phyloP scores from a whole-genome alignment of 345 rosid genomes.

The Boechera divaricarpa region DNA sequence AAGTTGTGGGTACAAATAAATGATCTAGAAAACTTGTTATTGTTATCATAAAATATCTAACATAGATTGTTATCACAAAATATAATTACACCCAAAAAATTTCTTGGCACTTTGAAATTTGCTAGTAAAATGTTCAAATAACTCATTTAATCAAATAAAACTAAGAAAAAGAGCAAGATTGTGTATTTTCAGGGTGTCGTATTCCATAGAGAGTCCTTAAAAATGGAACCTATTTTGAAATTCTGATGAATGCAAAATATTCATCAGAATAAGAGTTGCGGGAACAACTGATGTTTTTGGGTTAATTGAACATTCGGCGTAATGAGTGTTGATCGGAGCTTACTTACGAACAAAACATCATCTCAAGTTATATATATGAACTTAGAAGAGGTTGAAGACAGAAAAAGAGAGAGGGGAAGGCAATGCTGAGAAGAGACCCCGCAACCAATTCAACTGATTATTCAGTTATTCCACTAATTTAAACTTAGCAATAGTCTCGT shows the following conservation, averaged over 20 bases:
- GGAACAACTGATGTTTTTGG: no score
- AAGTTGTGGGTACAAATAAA: constrained; percentile 11
- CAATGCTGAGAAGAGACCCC: neutral
- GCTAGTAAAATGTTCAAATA: neutral
- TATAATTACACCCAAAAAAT: neutral
- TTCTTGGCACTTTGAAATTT: neutral
- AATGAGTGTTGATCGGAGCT: no score
- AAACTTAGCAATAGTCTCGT: neutral
- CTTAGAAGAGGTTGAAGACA: neutral
- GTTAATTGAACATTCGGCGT: no score
- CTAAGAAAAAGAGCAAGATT: neutral
- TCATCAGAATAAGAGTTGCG: neutral
- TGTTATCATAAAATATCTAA: neutral
- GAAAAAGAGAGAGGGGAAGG: neutral
- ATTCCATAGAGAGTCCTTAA: neutral
- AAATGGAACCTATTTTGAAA: neutral
- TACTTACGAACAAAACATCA: neutral
- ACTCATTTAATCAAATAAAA: neutral
- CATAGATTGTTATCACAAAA: neutral
- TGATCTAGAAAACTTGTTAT: no score
- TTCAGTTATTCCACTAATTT: neutral
- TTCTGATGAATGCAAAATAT: neutral
- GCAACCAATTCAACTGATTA: neutral
- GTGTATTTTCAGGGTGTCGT: neutral
- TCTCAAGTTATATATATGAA: neutral